phyloP scores from a whole-genome alignment of 2,329 filamentous ascomycete species.

The Metarhizium anisopliae region DNA sequence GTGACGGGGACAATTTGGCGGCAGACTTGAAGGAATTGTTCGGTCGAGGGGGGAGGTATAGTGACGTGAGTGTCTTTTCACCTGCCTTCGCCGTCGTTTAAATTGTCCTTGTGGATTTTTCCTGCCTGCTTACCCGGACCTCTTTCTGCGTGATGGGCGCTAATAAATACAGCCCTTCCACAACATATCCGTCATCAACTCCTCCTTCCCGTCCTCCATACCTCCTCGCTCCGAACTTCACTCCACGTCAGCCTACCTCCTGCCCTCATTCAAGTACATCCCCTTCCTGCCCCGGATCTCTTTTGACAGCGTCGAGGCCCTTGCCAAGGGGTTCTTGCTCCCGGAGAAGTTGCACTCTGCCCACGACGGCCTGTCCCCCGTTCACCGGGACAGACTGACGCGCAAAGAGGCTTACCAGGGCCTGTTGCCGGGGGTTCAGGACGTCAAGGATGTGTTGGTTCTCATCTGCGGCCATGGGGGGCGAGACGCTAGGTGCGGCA shows the following conservation, averaged over 20 bases:
- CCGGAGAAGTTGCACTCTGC: conserved; percentile 52
- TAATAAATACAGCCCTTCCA: conserved; percentile 60
- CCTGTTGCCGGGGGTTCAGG: conserved; percentile 46
- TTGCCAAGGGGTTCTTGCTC: conserved; percentile 58
- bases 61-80: conserved; percentile 45
- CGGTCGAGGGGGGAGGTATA: conserved; percentile 55
- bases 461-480: conserved; percentile 83
- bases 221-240: conserved; percentile 34
- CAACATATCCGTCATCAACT: conserved; percentile 67
- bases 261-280: conserved; percentile 78
- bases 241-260: conserved; percentile 61
- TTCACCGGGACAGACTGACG: conserved; percentile 43
- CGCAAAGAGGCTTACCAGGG: conserved; percentile 43
- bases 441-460: conserved; percentile 61
- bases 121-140: no score
- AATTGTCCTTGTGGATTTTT: background rate
- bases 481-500: conserved; percentile 73
- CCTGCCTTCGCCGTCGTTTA: background rate
- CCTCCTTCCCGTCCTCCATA: conserved; percentile 59
- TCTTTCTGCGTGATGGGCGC: background rate
- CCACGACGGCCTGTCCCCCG: conserved; percentile 50
- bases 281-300: conserved; percentile 58
- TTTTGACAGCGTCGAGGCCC: conserved; percentile 43
- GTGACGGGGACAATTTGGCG: conserved; percentile 55
- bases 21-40: conserved; percentile 64